Percentiles rank a stretch among this genome's conserved stretches.
These are phyloP conservation scores for Domatiomyces globalis DNA, from an alignment of 2,329 filamentous ascomycete species.

Conservation along the genomic window DNA sequence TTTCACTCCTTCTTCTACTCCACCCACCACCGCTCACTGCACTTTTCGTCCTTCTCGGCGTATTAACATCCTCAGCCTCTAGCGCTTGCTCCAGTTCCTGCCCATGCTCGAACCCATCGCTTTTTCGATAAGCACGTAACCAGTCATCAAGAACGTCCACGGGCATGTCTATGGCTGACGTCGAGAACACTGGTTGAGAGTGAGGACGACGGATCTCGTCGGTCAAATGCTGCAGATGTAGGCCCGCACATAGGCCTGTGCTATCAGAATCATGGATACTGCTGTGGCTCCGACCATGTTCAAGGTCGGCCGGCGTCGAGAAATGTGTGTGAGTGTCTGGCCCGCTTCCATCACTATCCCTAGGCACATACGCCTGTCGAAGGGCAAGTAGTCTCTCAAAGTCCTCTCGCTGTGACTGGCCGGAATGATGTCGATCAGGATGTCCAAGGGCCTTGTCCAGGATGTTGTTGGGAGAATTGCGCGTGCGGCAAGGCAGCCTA, in stretches of 20 bases:
- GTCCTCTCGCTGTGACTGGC: background rate
- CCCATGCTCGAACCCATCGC: background rate
- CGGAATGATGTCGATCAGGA: too few relatives aligned
- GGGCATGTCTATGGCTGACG: background rate
- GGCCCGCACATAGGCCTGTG: background rate
- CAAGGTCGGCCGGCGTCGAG: background rate
- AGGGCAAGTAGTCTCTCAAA: background rate
- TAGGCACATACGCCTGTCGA: background rate
- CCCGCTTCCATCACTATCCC: background rate
- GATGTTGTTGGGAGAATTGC: background rate
- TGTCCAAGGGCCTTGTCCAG: background rate
- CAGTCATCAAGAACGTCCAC: background rate
- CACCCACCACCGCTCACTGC: too few relatives aligned
- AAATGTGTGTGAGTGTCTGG: background rate
- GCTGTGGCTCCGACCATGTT: background rate
- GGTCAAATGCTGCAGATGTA: background rate
- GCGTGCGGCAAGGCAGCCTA: background rate
- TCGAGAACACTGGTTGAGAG: background rate
- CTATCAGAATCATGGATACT: background rate
- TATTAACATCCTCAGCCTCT: too few relatives aligned
- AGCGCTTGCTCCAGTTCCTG: background rate
- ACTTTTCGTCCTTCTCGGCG: too few relatives aligned
- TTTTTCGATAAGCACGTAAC: background rate
- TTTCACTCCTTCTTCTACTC: too few relatives aligned
- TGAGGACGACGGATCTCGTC: background rate